Evolutionary conservation across 257 asterid species (phyloP).

Genomic region (Primulina eburnea): DNA sequence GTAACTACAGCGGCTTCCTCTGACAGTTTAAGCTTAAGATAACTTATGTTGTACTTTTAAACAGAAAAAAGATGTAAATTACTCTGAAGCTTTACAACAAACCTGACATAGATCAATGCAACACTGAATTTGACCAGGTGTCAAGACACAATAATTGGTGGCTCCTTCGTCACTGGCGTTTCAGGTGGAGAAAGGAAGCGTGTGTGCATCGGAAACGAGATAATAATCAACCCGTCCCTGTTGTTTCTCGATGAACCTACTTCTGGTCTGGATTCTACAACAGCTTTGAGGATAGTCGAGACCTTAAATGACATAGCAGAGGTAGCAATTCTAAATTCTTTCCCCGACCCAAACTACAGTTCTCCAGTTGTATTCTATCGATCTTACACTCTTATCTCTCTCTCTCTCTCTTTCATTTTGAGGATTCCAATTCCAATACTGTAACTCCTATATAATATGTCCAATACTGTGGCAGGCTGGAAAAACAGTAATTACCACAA

Average conservation of each 20-base stretch:
- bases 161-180: conserved; percentile 93
- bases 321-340: conserved; percentile 35
- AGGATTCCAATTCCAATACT: neutral
- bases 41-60: too few species aligned
- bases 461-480: conserved; percentile 53
- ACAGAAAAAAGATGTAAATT: neutral
- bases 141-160: conserved; percentile 95
- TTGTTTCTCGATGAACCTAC: conserved; percentile 95
- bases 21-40: neutral
- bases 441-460: conserved; percentile 4
- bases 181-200: conserved; percentile 99
- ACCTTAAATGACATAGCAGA: conserved; percentile 79
- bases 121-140: conserved; percentile 51
- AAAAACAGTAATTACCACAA: conserved; percentile 86
- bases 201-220: conserved; percentile 89
- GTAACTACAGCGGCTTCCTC: conserved; percentile 31
- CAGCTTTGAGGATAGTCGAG: conserved; percentile 87
- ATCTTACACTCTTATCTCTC: neutral
- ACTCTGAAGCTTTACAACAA: neutral
- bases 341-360: neutral
- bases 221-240: conserved; percentile 80
- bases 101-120: neutral
- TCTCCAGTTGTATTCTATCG: neutral
- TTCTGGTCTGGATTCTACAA: conserved; percentile 93
- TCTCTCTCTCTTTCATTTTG: neutral